phyloP scores from a whole-genome alignment of 1,139 yeast genomes.

The Tardiomyces blankii region DNA sequence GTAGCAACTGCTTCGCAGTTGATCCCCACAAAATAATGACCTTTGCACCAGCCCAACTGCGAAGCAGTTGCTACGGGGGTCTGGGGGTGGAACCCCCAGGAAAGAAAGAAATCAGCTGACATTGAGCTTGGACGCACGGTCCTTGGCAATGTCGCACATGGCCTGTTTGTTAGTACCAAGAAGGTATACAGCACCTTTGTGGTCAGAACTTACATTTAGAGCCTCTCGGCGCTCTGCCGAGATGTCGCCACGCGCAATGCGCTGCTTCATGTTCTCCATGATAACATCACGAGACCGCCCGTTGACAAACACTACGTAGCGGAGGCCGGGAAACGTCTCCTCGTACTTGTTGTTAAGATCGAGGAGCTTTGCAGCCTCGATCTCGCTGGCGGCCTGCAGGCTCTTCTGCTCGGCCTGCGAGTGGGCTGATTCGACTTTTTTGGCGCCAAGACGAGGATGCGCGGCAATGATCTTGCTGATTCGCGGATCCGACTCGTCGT shows the following conservation, averaged over 20 bases:
- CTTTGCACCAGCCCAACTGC: no score
- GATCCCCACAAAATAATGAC: no score
- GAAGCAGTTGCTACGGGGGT: no score
- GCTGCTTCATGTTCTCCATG: constrained; percentile 49
- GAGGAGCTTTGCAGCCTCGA: constrained; percentile 38
- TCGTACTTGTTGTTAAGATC: constrained; percentile 57
- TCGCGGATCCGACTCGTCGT: constrained; percentile 12
- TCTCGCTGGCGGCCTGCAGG: constrained; percentile 35
- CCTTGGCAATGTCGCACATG: constrained; percentile 85
- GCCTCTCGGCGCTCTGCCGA: constrained; percentile 52
- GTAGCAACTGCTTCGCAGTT: no score
- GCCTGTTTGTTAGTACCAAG: constrained; percentile 25
- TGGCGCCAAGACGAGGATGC: constrained; percentile 78
- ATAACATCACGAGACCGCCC: constrained; percentile 60
- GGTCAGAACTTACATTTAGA: constrained; percentile 28
- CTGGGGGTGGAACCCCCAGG: no score
- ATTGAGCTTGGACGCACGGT: constrained; percentile 39
- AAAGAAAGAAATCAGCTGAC: no score
- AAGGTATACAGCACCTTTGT: no score
- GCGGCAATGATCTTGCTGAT: constrained; percentile 44
- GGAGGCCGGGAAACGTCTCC: constrained; percentile 60
- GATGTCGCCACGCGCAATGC: constrained; percentile 48
- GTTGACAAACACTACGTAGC: constrained; percentile 86
- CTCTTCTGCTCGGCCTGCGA: constrained; percentile 64
- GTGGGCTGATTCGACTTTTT: constrained; percentile 43